phyloP scores from a whole-genome alignment of 2,329 filamentous ascomycete species.

The Exophiala calicioides region DNA sequence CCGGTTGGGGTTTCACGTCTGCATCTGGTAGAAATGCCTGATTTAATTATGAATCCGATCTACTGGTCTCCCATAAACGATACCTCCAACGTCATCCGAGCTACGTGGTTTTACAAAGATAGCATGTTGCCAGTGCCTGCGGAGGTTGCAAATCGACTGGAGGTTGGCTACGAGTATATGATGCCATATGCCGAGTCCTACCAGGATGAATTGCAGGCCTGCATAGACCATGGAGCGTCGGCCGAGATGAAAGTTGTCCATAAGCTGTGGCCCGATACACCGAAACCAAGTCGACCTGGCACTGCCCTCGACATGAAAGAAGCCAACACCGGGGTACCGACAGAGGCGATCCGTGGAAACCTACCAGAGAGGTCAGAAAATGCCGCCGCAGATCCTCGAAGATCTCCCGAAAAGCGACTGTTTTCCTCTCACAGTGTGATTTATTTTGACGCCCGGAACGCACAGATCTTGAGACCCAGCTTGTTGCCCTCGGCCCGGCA shows the following conservation, averaged over 20 bases:
- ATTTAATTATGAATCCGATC: slow-evolving; percentile 87
- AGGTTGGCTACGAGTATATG: slow-evolving; percentile 84
- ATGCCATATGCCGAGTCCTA: slow-evolving; percentile 90
- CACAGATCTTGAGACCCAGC: slow-evolving; percentile 83
- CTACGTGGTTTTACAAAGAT: slow-evolving; percentile 97
- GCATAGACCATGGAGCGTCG: slow-evolving; percentile 81
- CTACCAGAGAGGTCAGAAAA: slow-evolving; percentile 23
- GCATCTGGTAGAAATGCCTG: slow-evolving; percentile 82
- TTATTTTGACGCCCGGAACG: slow-evolving; percentile 74
- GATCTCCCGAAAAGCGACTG: slow-evolving; percentile 39
- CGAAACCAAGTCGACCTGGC: slow-evolving; percentile 38
- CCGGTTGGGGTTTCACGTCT: slow-evolving; percentile 87
- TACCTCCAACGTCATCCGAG: slow-evolving; percentile 75
- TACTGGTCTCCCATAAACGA: slow-evolving; percentile 97
- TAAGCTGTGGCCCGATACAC: slow-evolving; percentile 68
- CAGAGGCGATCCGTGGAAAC: slow-evolving; percentile 9
- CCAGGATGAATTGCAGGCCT: slow-evolving; percentile 86
- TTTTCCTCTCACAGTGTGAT: slow-evolving; percentile 81
- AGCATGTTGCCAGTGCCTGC: slow-evolving; percentile 89
- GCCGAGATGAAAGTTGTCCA: slow-evolving; percentile 91
- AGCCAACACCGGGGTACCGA: slow-evolving; percentile 29
- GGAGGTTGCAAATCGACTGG: slow-evolving; percentile 83
- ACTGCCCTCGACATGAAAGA: slow-evolving; percentile 42
- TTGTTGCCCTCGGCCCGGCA: slow-evolving; percentile 84
- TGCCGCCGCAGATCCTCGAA: slow-evolving; percentile 25